Conservation (phyloP, 208 protist genomes). For the Leishmania tarentolae region DNA sequence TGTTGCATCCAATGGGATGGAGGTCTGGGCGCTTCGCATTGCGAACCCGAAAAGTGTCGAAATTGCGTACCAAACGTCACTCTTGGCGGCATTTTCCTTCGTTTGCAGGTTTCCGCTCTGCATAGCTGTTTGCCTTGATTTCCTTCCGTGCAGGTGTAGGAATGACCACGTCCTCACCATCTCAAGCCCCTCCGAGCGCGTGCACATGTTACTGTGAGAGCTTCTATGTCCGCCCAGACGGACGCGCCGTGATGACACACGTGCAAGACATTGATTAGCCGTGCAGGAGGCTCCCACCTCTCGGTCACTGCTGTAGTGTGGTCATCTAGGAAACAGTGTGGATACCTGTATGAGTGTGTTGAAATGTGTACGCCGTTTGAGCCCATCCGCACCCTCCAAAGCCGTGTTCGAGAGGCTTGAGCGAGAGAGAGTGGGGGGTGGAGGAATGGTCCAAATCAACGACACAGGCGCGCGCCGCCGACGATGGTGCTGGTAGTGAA, state of each 20-base stretch:
- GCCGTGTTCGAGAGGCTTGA: not conserved
- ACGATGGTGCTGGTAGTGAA: not conserved
- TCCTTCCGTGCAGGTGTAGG: not conserved
- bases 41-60: not conserved
- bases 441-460: not conserved
- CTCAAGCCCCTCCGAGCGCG: not conserved
- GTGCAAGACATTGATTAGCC: not conserved
- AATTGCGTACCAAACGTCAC: not conserved
- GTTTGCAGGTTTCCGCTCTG: not conserved
- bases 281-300: not conserved
- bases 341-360: not conserved
- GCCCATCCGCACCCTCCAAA: not conserved
- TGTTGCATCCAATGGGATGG: not conserved
- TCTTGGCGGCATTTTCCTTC: not conserved
- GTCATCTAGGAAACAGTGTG: conserved; percentile 2
- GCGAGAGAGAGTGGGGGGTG: not conserved
- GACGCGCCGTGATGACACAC: not conserved
- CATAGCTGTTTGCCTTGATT: not conserved
- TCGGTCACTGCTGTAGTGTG: not conserved
- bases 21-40: not conserved
- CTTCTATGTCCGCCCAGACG: not conserved
- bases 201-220: not conserved
- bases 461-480: not conserved
- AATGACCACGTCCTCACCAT: not conserved
- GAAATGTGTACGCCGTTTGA: not conserved